A percentile compares a stretch with the other conserved stretches of the same genome.
Conservation (phyloP, 2,329 filamentous ascomycete genomes). For the Blastomyces emzantsi region DNA sequence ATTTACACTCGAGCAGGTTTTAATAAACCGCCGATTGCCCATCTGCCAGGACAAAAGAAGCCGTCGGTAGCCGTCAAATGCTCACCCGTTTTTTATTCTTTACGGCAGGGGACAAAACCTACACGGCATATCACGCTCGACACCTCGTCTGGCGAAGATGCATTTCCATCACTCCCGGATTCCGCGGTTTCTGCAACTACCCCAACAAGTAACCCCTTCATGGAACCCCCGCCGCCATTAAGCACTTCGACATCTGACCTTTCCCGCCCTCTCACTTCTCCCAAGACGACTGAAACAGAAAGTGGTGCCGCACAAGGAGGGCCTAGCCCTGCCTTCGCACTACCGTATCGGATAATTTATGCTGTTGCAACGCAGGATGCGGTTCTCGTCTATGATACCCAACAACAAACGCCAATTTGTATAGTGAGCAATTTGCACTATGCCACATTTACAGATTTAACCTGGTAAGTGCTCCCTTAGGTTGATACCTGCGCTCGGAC, state of each 20-base stretch:
- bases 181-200: conserved; percentile 56
- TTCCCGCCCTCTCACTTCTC: conserved; percentile 46
- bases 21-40: conserved; percentile 91
- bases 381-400: conserved; percentile 90
- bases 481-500: not conserved
- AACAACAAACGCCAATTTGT: conserved; percentile 87
- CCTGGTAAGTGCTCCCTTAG: conserved; percentile 57
- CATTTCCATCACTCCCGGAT: conserved; percentile 75
- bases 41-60: conserved; percentile 95
- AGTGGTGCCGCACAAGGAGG: conserved; percentile 45
- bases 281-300: conserved; percentile 44
- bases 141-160: conserved; percentile 77
- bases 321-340: conserved; percentile 58
- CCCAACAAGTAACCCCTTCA: conserved; percentile 43
- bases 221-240: conserved; percentile 72
- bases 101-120: conserved; percentile 57
- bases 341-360: conserved; percentile 92
- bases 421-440: conserved; percentile 96
- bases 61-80: conserved; percentile 93
- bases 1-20: conserved; percentile 95
- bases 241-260: conserved; percentile 45
- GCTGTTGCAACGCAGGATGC: conserved; percentile 96
- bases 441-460: conserved; percentile 91
- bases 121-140: conserved; percentile 93
- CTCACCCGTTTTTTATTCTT: conserved; percentile 78